Base-by-base conservation (phyloP, 257 asterid species). In the Thymus quinquecostatus region DNA sequence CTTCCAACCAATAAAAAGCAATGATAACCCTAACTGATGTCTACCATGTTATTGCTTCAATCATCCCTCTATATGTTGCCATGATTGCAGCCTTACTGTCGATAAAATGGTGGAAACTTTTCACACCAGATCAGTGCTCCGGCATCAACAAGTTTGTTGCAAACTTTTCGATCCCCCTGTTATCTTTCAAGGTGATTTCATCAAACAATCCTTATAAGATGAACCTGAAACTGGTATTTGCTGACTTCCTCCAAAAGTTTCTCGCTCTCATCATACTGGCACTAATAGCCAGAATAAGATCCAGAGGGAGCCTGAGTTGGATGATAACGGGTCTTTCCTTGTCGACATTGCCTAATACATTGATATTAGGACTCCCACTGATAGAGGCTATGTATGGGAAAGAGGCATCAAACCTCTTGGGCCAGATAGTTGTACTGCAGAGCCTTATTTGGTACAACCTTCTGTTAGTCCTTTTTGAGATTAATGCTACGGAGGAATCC, bases 91-190 rank as follows among this genome's bases (percentile, higher is more conserved):
- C 93, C 66, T 92, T 86, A 58, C 69, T 86, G 32, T 88, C 97
- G 4, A 80, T 87, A 13, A 88, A 84, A 78, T 86, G 92, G 86
- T 82, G 86, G 86, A 88, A 86, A 54, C 84, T 90, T 51, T 92
- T 92, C 67, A 82, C 97, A 32, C 82, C 89, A 56, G 97, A 92
- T 36, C 97, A 90, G 77, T 88, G 92, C 64, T 74, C 79, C 2
- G 98, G 98, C 2, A 88, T 92, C 86, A 92, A 92, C 87, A 92
- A 85, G 74, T 92, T 92, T 47, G 98, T 92, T 5, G 91, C 97
- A 0, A 92, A 86, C 75, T 86, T 92, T 68, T 87, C 98, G 2
- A 80, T 92, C 69, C 98, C 98, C 3, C 86, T 92, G 38, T 70
- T 92, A 56, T 86, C 98, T 36, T 90, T 92, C 84, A 86, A 88